Base-by-base conservation (phyloP, 2,329 filamentous ascomycete genomes). In the Elsinoe batatas region DNA sequence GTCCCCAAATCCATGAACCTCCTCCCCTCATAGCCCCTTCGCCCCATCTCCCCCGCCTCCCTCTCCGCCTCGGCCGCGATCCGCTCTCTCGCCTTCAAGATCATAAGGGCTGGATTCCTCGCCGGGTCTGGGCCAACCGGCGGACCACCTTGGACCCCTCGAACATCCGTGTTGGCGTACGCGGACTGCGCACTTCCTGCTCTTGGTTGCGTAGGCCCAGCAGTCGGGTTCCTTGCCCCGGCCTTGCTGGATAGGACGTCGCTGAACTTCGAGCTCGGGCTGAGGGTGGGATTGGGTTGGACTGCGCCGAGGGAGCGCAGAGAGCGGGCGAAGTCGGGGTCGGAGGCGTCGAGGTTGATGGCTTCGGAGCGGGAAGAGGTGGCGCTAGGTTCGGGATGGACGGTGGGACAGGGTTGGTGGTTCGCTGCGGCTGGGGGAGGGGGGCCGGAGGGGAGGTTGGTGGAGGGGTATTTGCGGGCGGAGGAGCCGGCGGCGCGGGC, bases 271-370 rank as follows among this genome's bases (percentile, higher is more conserved):
- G 79, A 82, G 38, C 76, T 75, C 33, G 74, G 71, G 10, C 79
- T 82, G 59, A 76, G 72, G 22, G 79, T 80, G 2, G 79, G 79
- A 58, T 76, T 77, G 30, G 79, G 79, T 54, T 75, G 76, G 6
- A 83, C 80, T 55, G 79, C 76, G 56, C 80, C 81, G 57, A 84
- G 72, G 44, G 70, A 72, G 63, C 83, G 86, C 59, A 97, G 87
- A 61, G 90, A 94, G 66, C 82, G 84, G 76, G 91, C 87, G 80
- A 77, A 91, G 64, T 78, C 73, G 1, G 80, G 80, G 64, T 84
- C 81, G 57, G 75, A 76, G 56, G 74, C 80, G 64, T 84, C 81
- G 63, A 80, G 73, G 61, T 82, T 78, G 59, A 83, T 77, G 50
- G 76, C 78, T 65, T 72, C 67, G 50, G 70, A 69, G 54, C 70